Evolutionary conservation across 1,284 basidiomycete species (phyloP), one percentile per base, ranked within the genome.

Genomic region (Somion occarium): DNA sequence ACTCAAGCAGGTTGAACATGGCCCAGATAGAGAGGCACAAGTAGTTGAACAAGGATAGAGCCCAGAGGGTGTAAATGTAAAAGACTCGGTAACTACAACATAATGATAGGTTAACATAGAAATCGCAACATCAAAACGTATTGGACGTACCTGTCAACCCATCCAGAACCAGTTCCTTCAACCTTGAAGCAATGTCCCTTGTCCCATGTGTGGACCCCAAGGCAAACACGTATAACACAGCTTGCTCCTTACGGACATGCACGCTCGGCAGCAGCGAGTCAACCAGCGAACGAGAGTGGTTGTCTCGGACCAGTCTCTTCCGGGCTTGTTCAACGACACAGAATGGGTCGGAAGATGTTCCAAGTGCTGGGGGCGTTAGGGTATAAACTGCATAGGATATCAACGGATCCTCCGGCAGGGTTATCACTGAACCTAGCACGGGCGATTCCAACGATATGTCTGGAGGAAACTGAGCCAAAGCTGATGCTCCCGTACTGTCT

Each of bases 261-360:
- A 79, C 73, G 53, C 73, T 72, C 25, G 76, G 67, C 25, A 87
- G 65, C 19, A 82, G 60, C 15, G 78, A 76, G n/a, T 77, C 71
- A 13, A 74, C 53, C 44, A 83, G 62, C 12, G 67, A 27, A 53
- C 53, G 64, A 38, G 60, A 64, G 27, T 52, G 53, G 56, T 76
- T 75, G 46, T 64, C 66, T 22, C 65, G 61, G 11, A 79, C 49
- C 2, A 86, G 58, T 1, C 65, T 64, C 54, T 78, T 73, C 48
- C 85, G 73, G 3, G 79, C 83, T 22, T 67, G 57, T 59, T 88
- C 85, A 49, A 88, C 65, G 46, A 64, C 59, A 38, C 80, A 75
- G 44, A 72, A 68, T 15, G 52, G 49, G 25, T 68, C 63, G 1
- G 51, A 3, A 2, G 63, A 47, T 42, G 67, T 56, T n/a, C 62